Conservation (phyloP, 331 rosid species). For the Malus hybrid region DNA sequence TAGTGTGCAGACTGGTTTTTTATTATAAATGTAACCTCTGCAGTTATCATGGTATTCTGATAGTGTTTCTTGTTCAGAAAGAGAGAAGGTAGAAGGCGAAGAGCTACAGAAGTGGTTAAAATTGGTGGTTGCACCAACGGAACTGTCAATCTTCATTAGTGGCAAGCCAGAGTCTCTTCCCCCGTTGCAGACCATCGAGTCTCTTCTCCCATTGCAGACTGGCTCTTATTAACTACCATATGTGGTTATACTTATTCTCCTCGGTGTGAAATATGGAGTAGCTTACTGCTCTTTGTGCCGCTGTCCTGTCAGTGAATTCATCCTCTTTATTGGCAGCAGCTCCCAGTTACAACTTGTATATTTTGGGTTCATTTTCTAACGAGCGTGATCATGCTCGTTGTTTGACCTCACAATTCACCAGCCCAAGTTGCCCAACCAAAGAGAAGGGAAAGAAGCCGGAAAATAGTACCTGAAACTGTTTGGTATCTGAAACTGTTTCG, state of each 20-base stretch:
- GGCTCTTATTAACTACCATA: conserved; percentile 26
- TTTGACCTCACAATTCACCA: conserved; percentile 25
- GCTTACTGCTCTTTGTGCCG: conserved; percentile 15
- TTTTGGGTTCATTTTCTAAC: conserved; percentile 36
- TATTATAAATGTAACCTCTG: background rate
- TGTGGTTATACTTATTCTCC: conserved; percentile 9
- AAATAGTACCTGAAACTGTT: conserved; percentile 11
- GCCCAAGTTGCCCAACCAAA: conserved; percentile 17
- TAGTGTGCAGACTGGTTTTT: background rate
- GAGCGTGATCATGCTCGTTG: conserved; percentile 24
- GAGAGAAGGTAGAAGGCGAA: conserved; percentile 88
- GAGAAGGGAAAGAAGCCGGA: conserved; percentile 14
- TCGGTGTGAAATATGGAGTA: conserved; percentile 20
- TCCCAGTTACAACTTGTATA: conserved; percentile 46
- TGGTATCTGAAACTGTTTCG: background rate
- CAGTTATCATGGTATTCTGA: conserved; percentile 18
- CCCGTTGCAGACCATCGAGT: background rate
- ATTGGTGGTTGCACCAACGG: conserved; percentile 79
- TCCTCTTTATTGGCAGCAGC: conserved; percentile 27
- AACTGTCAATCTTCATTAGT: conserved; percentile 48
- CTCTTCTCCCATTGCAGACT: conserved; percentile 61
- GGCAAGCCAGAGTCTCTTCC: conserved; percentile 28
- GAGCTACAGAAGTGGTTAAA: conserved; percentile 83
- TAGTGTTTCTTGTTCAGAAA: conserved; percentile 49
- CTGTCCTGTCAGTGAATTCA: conserved; percentile 21